phyloP scores from a whole-genome alignment of 176 grass and related monocot genomes.

The Poa pratensis region DNA sequence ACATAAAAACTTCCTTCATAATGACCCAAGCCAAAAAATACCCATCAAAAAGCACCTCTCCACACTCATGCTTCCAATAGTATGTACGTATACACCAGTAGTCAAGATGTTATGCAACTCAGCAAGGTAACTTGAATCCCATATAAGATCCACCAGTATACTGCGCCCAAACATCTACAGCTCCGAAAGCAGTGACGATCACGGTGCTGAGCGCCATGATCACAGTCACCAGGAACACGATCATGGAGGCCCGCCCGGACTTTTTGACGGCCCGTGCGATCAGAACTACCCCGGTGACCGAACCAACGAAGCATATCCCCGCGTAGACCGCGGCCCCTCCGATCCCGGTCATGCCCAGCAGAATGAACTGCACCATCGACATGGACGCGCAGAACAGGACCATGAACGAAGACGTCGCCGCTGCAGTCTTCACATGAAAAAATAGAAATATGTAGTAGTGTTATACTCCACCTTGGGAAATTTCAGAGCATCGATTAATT shows the following conservation, averaged over 20 bases:
- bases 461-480: not conserved
- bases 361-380: constrained; percentile 84
- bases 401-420: constrained; percentile 77
- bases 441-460: not conserved
- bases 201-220: constrained; percentile 83
- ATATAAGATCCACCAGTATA: constrained; percentile 62
- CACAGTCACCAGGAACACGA: constrained; percentile 62
- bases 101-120: not conserved
- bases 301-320: constrained; percentile 57
- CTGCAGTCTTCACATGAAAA: constrained; percentile 54
- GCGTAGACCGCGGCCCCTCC: constrained; percentile 57
- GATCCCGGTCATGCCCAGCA: constrained; percentile 69
- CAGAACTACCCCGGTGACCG: constrained; percentile 42
- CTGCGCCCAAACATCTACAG: constrained; percentile 65
- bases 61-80: not conserved
- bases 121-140: constrained; percentile 84
- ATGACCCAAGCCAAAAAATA: constrained; percentile 27
- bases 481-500: not conserved
- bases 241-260: constrained; percentile 68
- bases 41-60: not conserved
- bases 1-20: constrained; percentile 11
- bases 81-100: not conserved
- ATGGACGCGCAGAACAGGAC: constrained; percentile 79
- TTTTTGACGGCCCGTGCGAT: constrained; percentile 50
- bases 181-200: constrained; percentile 56